phyloP scores from a whole-genome alignment of 169 alveolate species.

The Perkinsus chesapeaki region DNA sequence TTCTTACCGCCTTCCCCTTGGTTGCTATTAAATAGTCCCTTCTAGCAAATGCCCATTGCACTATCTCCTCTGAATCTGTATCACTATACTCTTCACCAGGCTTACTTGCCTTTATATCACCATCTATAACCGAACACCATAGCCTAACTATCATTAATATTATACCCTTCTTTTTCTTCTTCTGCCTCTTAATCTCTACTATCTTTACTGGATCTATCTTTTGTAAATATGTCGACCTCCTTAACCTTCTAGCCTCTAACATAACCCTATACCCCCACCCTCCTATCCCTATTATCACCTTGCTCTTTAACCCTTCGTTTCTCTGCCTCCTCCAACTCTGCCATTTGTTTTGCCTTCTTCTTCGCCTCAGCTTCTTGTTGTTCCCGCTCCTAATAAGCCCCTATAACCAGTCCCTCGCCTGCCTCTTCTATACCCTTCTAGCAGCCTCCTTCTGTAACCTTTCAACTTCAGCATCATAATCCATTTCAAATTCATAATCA shows the following conservation, averaged over 20 bases:
- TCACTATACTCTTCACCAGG: not conserved
- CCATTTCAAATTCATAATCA: not conserved
- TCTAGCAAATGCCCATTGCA: not conserved
- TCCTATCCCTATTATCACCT: not conserved
- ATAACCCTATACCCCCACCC: not conserved
- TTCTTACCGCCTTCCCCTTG: not conserved
- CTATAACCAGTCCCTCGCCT: too few relatives aligned
- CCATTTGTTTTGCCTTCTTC: not conserved
- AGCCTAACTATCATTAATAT: not conserved
- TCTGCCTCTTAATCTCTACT: not conserved
- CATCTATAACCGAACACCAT: not conserved
- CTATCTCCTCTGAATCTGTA: not conserved
- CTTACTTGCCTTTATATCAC: not conserved
- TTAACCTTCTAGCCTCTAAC: not conserved
- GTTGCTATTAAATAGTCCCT: not conserved
- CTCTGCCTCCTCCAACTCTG: too few relatives aligned
- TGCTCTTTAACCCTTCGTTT: not conserved
- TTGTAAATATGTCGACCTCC: not conserved
- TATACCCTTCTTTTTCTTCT: not conserved
- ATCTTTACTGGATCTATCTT: not conserved
- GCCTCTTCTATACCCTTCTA: not conserved
- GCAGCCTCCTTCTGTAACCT: not conserved
- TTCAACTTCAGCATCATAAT: not conserved
- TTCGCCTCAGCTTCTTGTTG: not conserved
- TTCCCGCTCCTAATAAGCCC: not conserved